Base-by-base conservation (phyloP, 129 eudicot species). In the Ambrosia artemisiifolia region DNA sequence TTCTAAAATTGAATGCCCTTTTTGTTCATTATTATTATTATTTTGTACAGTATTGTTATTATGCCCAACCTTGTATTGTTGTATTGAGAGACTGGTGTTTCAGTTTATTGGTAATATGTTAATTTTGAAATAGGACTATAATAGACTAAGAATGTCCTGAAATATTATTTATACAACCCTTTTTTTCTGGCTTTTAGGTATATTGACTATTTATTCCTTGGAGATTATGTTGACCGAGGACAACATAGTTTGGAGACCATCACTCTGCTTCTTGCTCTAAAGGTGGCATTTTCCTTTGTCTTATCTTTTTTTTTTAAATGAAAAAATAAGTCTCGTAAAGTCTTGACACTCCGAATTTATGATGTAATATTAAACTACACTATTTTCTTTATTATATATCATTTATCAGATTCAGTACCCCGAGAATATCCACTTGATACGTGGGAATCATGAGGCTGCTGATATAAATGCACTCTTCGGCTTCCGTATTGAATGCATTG, bases 361-460 rank as follows among this genome's bases (percentile, higher is more conserved):
- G 35, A 16, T 57, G 24, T 63, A 36, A 60, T 35, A 75, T 28
- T 48, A 46, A 62, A 53, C 51, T 18, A 54, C 32, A 46, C 69
- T 68, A 47, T 30, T 48, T 40, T 38, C 4, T 28, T 54, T 7
- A 2, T 18, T 19, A 54, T 54, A 51, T 64, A n/a, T n/a, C n/a
- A n/a, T 56, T 59, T 60, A 72, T 67, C 88, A 94, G 99, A 94
- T 94, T 68, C 93, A 94, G 80, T 86, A 86, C 84, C 97, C 99
- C 0, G 99, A 94, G 36, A 94, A 86, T 88, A 92, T 94, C 80
- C 97, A 94, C 85, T 80, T 94, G 83, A 94, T 94, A 73, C 97
- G 99, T 35, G 99, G 99, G 75, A 94, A 94, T 78, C 99, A 94
- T 28, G 99, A 94, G 74, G 99, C 99, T 74, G 99, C 99, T 79